Base-by-base conservation (phyloP, 2,329 filamentous ascomycete species). In the Talaromyces sp. region DNA sequence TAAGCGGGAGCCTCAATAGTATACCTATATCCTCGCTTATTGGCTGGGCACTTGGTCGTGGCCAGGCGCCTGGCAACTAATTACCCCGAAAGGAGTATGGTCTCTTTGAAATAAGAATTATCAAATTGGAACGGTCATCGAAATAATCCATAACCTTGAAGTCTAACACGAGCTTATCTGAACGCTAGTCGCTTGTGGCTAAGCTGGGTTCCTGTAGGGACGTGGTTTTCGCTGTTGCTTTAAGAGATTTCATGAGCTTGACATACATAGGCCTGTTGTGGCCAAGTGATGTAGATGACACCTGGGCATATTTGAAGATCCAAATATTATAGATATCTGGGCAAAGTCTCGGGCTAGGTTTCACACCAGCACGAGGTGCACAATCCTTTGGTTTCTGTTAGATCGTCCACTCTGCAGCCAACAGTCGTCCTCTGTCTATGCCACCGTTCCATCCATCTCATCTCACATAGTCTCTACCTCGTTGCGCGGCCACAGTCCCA, bases 71-170 rank as follows among this genome's bases (percentile, higher is more conserved):
- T n/a, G n/a, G n/a, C n/a, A n/a, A n/a, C n/a, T n/a, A n/a, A n/a
- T n/a, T n/a, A n/a, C n/a, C n/a, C n/a, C n/a, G n/a, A n/a, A n/a
- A n/a, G n/a, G n/a, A n/a, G n/a, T n/a, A n/a, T n/a, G n/a, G n/a
- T n/a, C n/a, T 23, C 31, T 16, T n/a, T 18, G 46, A 16, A 33
- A 31, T 50, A 52, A 60, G 35, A 35, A 61, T 61, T 61, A 61
- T 61, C 59, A 61, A 61, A 61, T 61, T 61, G 48, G 59, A 61
- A 61, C 59, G 59, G 59, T 61, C 37, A 61, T 52, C 21, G 46
- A 31, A 59, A 46, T 48, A 59, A 46, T 46, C 23, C 37, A 33
- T 37, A 37, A 44, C 39, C 40, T 35, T 48, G 44, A 59, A 48
- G 37, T 42, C 37, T 55, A 55, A 37, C n/a, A 14, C 54, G 33